Percentiles rank a stretch among this genome's conserved stretches.
Evolutionary conservation across 192 early-diverging fungal genomes (phyloP).

Genomic region (Linnemannia elongata): DNA sequence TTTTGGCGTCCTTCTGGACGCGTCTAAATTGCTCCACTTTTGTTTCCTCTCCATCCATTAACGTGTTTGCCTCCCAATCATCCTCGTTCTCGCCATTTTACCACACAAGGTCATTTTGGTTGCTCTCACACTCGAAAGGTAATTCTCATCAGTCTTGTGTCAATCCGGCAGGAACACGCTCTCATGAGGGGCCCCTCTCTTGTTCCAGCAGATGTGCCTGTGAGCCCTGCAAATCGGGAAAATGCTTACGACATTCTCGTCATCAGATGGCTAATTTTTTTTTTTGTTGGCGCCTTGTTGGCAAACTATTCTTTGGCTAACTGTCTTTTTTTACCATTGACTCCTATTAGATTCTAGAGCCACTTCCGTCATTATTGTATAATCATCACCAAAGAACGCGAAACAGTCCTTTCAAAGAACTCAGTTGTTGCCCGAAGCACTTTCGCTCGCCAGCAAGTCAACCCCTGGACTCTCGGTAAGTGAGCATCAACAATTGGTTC

Average conservation of each 20-base stretch:
- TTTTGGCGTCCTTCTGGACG: too few relatives aligned
- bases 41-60: too few relatives aligned
- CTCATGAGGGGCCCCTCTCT: background rate
- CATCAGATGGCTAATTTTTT: slow-evolving; percentile 9
- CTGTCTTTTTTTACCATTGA: background rate
- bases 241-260: background rate
- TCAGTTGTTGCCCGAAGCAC: background rate
- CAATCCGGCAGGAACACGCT: background rate
- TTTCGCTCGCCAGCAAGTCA: slow-evolving; percentile 1
- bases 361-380: background rate
- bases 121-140: slow-evolving; percentile 11
- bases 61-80: background rate
- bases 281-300: background rate
- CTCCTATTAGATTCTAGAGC: background rate
- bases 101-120: slow-evolving; percentile 4
- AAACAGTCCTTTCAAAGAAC: background rate
- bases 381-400: background rate
- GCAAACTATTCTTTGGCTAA: slow-evolving; percentile 8
- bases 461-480: slow-evolving; percentile 9
- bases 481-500: slow-evolving; percentile 2
- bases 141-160: slow-evolving; percentile 5
- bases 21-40: too few relatives aligned
- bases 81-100: background rate
- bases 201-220: background rate
- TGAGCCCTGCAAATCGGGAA: background rate